phyloP scores from a whole-genome alignment of 1,284 basidiomycete species.

The Meira miltonrushii region DNA sequence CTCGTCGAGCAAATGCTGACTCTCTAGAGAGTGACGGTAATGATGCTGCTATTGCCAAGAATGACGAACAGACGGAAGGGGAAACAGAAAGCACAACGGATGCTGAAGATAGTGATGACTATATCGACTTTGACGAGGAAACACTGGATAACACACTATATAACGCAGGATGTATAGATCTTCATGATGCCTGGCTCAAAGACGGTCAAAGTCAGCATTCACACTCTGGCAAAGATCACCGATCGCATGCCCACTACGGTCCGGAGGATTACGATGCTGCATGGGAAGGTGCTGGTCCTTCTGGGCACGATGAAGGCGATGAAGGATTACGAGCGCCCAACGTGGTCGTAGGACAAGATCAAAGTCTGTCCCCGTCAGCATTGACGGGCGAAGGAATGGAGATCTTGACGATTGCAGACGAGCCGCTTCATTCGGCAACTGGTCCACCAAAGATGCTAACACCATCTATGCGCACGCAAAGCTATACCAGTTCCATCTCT shows the following conservation, averaged over 20 bases:
- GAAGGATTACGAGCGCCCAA: conserved; percentile 15
- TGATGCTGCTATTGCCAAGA: background rate
- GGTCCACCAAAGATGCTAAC: conserved; percentile 22
- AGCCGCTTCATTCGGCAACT: conserved; percentile 14
- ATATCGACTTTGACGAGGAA: conserved; percentile 29
- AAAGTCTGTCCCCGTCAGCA: background rate
- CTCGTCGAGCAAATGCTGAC: background rate
- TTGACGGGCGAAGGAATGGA: conserved; percentile 4
- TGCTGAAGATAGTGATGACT: conserved; percentile 20
- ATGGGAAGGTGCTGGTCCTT: conserved; percentile 11
- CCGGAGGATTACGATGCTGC: conserved; percentile 5
- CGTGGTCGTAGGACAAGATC: conserved; percentile 10
- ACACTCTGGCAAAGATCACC: background rate
- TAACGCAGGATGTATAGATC: conserved; percentile 40
- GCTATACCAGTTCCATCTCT: conserved; percentile 24
- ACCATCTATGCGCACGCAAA: conserved; percentile 20
- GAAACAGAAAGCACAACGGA: background rate
- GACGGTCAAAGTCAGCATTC: conserved; percentile 7
- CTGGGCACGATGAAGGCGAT: conserved; percentile 14
- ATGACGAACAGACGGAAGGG: background rate
- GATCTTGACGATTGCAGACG: background rate
- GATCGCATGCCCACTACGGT: background rate
- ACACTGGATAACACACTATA: conserved; percentile 40
- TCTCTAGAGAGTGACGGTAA: background rate
- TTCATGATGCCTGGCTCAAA: conserved; percentile 34